phyloP scores from a whole-genome alignment of 2,329 filamentous ascomycete species.

The Orbilia oligospora region DNA sequence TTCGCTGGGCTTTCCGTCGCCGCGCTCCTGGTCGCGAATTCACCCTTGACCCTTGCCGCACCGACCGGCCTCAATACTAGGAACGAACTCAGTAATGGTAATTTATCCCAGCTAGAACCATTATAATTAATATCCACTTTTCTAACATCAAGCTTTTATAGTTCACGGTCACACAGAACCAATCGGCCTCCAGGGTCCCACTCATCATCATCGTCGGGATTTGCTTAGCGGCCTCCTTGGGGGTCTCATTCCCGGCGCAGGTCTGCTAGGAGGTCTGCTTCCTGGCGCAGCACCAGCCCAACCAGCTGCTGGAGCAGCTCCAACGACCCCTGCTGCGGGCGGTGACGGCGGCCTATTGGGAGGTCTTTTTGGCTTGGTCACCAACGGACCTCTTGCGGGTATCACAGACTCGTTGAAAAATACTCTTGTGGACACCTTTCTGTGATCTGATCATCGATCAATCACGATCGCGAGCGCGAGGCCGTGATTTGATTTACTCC shows the following conservation, averaged over 20 bases:
- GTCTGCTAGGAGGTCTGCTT: neutral
- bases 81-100: slow-evolving; percentile 4
- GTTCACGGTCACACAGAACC: neutral
- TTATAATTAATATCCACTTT: neutral
- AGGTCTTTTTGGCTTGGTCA: slow-evolving; percentile 2
- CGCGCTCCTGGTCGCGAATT: slow-evolving; percentile 6
- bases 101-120: neutral
- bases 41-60: slow-evolving; percentile 15
- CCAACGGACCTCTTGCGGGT: neutral
- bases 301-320: slow-evolving; percentile 1
- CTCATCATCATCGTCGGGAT: slow-evolving; percentile 14
- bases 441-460: neutral
- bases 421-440: slow-evolving; percentile 18
- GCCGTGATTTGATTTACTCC: too few species aligned
- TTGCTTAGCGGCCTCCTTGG: slow-evolving; percentile 14
- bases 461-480: too few species aligned
- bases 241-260: slow-evolving; percentile 2
- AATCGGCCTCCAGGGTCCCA: slow-evolving; percentile 23
- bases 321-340: neutral
- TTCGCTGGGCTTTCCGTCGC: slow-evolving; percentile 13
- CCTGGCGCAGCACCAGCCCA: slow-evolving; percentile 16
- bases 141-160: neutral
- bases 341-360: neutral
- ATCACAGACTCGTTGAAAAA: slow-evolving; percentile 18
- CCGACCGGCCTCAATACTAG: slow-evolving; percentile 1